Base-by-base conservation (phyloP, 1,284 basidiomycete genomes). In the Amylostereum areolatum region DNA sequence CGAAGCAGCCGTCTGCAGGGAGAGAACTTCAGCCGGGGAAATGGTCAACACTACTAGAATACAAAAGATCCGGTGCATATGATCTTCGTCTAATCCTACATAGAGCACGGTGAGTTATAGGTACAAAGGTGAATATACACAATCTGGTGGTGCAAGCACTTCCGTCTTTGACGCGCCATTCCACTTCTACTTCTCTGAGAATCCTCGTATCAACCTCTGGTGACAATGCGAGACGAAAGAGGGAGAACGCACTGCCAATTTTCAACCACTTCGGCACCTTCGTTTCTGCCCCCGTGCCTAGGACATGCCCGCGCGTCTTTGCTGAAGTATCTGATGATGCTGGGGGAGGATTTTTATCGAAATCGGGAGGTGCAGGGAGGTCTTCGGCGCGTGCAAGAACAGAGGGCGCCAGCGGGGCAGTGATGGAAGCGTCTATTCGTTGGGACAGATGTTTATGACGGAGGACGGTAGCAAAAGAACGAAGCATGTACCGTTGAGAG, bases 261-360 rank as follows among this genome's bases (percentile, higher is more conserved):
- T 75, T 87, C 37, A 90, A 62, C 82, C 85, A 87, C 60, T 87
- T 89, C 3, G 86, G 83, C 52, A 86, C 69, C 68, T 89, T 88
- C 65, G 75, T 79, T 51, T 74, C 75, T 24, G 58, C 57, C 29
- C 51, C 48, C 41, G 34, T 47, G 40, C 44, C 18, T 18, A 18
- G 47, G n/a, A 29, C 29, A 24, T 34, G 29, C 36, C 56, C 41
- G 29, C 36, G 49, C 45, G 52, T 46, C 27, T 32, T 48, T 4
- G 51, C 27, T 4, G 52, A 51, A 24, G 57, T 50, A 24, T 62
- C 42, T 27, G 56, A 52, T 24, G 64, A 55, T 1, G 66, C 53
- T 10, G 65, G 54, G 25, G 55, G 35, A 12, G 51, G 43, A 33
- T 55, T 51, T 32, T 49, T 53, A 29, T 73, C 68, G 41, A 63